These are phyloP conservation scores for Hibiscus tridactylites DNA, from an alignment of 345 rosid species.

Conservation along the genomic window DNA sequence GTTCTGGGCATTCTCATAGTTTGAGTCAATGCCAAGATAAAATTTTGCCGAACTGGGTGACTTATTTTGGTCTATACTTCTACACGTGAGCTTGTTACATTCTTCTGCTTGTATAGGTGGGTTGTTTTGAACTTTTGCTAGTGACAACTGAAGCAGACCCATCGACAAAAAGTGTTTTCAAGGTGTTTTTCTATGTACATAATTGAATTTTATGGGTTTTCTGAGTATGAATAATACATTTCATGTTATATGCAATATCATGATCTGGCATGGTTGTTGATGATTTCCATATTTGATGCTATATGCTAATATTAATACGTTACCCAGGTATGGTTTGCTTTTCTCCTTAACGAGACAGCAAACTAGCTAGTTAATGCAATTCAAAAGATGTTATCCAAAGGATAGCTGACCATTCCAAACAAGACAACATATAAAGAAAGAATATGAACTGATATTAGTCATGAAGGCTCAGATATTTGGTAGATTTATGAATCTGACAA, in stretches of 20 bases:
- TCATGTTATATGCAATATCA: not conserved
- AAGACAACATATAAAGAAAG: not conserved
- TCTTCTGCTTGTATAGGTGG: too few species aligned
- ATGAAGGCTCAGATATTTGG: slow-evolving; percentile 26
- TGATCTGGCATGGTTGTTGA: not conserved
- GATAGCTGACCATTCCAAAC: not conserved
- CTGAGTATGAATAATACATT: not conserved
- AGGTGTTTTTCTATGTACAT: not conserved
- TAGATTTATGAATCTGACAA: not conserved
- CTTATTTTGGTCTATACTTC: too few species aligned
- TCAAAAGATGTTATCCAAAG: not conserved
- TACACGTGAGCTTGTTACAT: too few species aligned
- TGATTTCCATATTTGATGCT: not conserved
- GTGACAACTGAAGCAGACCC: too few species aligned
- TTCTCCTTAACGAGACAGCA: not conserved
- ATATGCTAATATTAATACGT: not conserved
- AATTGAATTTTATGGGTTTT: slow-evolving; percentile 1
- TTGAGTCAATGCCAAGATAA: too few species aligned
- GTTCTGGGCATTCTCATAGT: too few species aligned
- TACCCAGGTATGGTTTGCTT: not conserved
- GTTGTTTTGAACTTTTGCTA: too few species aligned
- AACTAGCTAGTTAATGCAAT: not conserved
- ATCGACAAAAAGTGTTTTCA: not conserved
- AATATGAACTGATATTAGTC: not conserved
- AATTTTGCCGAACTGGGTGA: too few species aligned